Evolutionary conservation across 1,284 basidiomycete species (phyloP), one percentile per base, ranked within the genome.

Genomic region (Ceratobasidium sp.): DNA sequence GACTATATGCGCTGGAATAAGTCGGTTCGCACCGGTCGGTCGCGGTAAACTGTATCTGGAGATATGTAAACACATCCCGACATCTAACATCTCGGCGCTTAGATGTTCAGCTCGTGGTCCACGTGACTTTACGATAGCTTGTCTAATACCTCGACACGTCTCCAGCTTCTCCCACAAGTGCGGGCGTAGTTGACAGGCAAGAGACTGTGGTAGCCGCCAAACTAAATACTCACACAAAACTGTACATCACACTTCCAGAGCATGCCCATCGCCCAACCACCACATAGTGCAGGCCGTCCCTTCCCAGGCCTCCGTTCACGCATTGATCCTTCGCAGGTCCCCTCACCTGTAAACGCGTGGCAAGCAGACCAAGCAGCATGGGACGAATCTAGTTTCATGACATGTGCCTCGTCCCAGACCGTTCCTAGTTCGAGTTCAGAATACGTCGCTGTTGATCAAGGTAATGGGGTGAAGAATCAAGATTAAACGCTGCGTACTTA

Each of bases 371-470:
- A 94, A 82, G 90, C 92, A 77, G 87, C 91, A 86, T 98, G 96
- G 92, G 91, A 95, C 81, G 87, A 90, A 56, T 46, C 66, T 42
- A 71, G 59, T 15, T 79, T 79, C 26, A 88, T 90, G 85, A 96
- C 95, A 4, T 87, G 87, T 92, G 81, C 93, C 79, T 86, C 93
- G 0, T 94, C 92, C 56, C 89, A 88, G 54, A 91, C 92, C 81
- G 91, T 92, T 0, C 98, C 98, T 0, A 87, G 96, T 20, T 93
- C 93, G 26, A 96, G 94, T 9, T 95, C 96, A 0, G 94, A 98
- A 83, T 98, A 91, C 83, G 87, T 93, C 66, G 92, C 96, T 20
- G 89, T 99, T 78, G 98, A 99, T 86, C 96, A 99, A 89, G 96
- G 96, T 81, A 0, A 71, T 67, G 33, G 33, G n/a, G 23, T 42